phyloP scores from a whole-genome alignment of 495 filamentous ascomycete species.

The Podospora appendiculata region DNA sequence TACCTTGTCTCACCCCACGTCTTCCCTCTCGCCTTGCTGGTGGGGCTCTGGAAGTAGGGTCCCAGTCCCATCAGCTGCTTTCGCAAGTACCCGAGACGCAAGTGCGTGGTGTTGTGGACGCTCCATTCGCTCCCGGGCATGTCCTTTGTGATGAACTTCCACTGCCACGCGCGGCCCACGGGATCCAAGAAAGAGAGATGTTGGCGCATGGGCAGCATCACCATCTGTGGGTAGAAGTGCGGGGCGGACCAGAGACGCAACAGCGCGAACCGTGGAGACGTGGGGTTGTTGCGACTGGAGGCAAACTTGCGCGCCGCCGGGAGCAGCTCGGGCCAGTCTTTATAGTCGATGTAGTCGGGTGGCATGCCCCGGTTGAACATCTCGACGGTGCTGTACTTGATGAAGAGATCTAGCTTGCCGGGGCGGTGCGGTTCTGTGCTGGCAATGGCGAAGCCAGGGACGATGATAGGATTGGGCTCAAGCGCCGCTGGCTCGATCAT shows the following conservation, averaged over 20 bases:
- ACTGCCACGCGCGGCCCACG: conserved; percentile 34
- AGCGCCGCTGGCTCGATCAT: conserved; percentile 22
- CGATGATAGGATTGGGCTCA: conserved; percentile 15
- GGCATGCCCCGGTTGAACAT: conserved; percentile 5
- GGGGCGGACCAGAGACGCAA: conserved; percentile 43
- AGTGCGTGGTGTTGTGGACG: conserved; percentile 27
- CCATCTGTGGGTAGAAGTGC: conserved; percentile 44
- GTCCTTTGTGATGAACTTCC: conserved; percentile 45
- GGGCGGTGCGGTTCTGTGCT: conserved; percentile 28
- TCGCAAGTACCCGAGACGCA: conserved; percentile 20
- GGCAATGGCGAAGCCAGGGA: conserved; percentile 30
- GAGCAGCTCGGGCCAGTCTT: conserved; percentile 23
- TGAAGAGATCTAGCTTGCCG: conserved; percentile 31
- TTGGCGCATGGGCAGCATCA: conserved; percentile 24
- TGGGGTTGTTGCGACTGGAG: conserved; percentile 9
- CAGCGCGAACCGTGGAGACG: conserved; percentile 29
- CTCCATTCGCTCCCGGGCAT: conserved; percentile 36
- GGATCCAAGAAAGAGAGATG: conserved; percentile 30
- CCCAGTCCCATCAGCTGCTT: conserved; percentile 12
- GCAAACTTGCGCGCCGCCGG: conserved; percentile 22
- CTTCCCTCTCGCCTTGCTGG: neutral
- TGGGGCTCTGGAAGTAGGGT: neutral
- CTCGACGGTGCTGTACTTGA: conserved; percentile 25
- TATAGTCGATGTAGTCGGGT: conserved; percentile 14
- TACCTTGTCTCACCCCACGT: conserved; percentile 1